phyloP scores from a whole-genome alignment of 805 yeast genomes.

The Metschnikowia kofuensis region DNA sequence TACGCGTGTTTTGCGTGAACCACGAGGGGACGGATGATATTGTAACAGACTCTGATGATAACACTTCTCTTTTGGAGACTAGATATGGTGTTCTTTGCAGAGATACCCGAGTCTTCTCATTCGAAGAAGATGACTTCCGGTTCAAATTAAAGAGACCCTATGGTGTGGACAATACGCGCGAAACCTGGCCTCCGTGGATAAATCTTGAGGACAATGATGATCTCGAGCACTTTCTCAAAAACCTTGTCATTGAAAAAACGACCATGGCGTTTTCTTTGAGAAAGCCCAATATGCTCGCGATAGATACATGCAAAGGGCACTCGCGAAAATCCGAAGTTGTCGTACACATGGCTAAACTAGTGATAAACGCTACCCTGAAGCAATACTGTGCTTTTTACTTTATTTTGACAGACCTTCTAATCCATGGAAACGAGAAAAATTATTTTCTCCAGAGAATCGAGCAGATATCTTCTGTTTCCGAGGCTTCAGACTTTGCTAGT shows the following conservation, averaged over 20 bases:
- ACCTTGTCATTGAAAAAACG: constrained; percentile 34
- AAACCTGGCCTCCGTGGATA: constrained; percentile 21
- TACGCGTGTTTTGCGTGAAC: constrained; percentile 46
- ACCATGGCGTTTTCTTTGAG: constrained; percentile 44
- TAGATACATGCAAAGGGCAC: constrained; percentile 23
- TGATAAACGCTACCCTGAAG: constrained; percentile 34
- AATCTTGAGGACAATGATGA: constrained; percentile 27
- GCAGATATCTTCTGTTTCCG: constrained; percentile 36
- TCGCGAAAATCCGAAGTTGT: constrained; percentile 26
- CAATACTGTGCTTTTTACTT: constrained; percentile 39
- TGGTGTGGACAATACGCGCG: not conserved
- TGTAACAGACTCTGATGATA: constrained; percentile 30
- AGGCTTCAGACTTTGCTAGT: constrained; percentile 34
- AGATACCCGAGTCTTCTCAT: constrained; percentile 54
- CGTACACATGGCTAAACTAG: constrained; percentile 37
- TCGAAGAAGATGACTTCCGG: constrained; percentile 34
- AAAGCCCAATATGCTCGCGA: constrained; percentile 51
- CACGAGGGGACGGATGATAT: constrained; percentile 40
- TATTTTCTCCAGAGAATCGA: constrained; percentile 37
- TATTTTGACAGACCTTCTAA: constrained; percentile 33
- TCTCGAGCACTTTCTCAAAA: constrained; percentile 18
- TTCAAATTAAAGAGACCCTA: constrained; percentile 3
- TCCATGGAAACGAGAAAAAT: constrained; percentile 28
- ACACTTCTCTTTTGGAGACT: constrained; percentile 47
- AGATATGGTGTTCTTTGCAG: constrained; percentile 54